These are phyloP conservation scores for Lithospermum erythrorhizon DNA, from an alignment of 257 asterid genomes.

Conservation along the genomic window DNA sequence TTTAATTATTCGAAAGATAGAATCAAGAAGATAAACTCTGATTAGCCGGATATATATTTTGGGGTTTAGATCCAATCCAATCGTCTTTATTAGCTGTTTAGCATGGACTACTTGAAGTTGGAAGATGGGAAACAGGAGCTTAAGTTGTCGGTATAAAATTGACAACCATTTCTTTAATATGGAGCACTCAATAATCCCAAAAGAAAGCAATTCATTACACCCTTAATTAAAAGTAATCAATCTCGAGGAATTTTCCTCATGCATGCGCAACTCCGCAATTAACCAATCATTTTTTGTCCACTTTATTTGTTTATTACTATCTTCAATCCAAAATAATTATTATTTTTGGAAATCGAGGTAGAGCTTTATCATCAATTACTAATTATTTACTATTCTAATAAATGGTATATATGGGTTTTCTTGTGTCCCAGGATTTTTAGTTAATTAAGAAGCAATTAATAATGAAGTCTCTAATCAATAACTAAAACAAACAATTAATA, in stretches of 20 bases:
- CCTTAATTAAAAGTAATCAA: neutral
- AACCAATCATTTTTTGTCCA: neutral
- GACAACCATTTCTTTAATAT: constrained; percentile 26
- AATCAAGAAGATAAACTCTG: constrained; percentile 15
- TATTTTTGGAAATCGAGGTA: too few species aligned
- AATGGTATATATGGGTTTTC: too few species aligned
- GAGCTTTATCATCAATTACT: too few species aligned
- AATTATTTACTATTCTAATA: too few species aligned
- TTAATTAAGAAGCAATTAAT: too few species aligned
- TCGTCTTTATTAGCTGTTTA: constrained; percentile 23
- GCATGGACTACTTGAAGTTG: constrained; percentile 25
- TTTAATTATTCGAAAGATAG: neutral
- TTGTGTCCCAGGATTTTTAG: too few species aligned
- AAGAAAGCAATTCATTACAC: constrained; percentile 12
- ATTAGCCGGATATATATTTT: constrained; percentile 19
- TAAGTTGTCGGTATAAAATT: constrained; percentile 37
- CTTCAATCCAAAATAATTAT: too few species aligned
- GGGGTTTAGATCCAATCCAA: constrained; percentile 7
- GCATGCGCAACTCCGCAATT: constrained; percentile 19
- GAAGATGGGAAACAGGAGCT: constrained; percentile 46
- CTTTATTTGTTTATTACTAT: neutral
- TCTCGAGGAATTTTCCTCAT: constrained; percentile 18
- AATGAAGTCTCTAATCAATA: too few species aligned
- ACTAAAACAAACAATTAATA: too few species aligned
- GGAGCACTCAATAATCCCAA: constrained; percentile 4